These are phyloP conservation scores for Leptomonas pyrrhocoris DNA, from an alignment of 208 protist genomes.

Conservation along the genomic window DNA sequence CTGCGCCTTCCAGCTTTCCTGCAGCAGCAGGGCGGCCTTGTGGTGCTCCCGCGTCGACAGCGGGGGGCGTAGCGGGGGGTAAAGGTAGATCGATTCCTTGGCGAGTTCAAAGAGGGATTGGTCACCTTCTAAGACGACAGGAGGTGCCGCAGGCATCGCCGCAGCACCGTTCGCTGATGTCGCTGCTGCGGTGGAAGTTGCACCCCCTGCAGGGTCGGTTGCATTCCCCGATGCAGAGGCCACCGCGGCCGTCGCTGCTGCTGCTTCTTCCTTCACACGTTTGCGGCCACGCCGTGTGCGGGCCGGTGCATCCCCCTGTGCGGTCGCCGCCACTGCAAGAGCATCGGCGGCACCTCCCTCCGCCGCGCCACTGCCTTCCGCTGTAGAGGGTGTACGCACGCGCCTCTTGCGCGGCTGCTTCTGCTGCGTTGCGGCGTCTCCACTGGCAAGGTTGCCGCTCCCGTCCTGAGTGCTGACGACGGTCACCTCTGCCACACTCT, in stretches of 20 bases:
- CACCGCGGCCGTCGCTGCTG: neutral
- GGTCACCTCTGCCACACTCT: conserved; percentile 25
- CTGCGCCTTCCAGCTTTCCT: conserved; percentile 42
- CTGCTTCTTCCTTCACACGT: neutral
- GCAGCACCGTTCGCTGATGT: neutral
- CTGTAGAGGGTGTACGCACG: neutral
- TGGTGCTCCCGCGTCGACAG: conserved; percentile 48
- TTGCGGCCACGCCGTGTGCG: conserved; percentile 11
- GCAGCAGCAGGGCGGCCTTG: conserved; percentile 45
- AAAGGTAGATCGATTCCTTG: conserved; percentile 36
- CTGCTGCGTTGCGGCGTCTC: neutral
- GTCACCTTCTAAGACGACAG: neutral
- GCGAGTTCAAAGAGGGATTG: conserved; percentile 2
- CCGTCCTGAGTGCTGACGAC: conserved; percentile 26
- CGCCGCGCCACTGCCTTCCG: neutral
- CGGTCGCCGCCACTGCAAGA: too few relatives aligned
- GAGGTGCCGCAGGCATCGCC: neutral
- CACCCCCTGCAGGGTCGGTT: too few relatives aligned
- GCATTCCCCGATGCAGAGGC: too few relatives aligned
- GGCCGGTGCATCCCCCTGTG: neutral
- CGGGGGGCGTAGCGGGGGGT: conserved; percentile 64
- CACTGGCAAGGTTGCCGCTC: neutral
- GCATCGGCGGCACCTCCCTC: neutral
- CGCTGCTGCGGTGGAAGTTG: neutral
- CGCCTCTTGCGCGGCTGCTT: conserved; percentile 36